Base-by-base conservation (phyloP, 2,329 filamentous ascomycete species). In the Aspergillus floridensis region DNA sequence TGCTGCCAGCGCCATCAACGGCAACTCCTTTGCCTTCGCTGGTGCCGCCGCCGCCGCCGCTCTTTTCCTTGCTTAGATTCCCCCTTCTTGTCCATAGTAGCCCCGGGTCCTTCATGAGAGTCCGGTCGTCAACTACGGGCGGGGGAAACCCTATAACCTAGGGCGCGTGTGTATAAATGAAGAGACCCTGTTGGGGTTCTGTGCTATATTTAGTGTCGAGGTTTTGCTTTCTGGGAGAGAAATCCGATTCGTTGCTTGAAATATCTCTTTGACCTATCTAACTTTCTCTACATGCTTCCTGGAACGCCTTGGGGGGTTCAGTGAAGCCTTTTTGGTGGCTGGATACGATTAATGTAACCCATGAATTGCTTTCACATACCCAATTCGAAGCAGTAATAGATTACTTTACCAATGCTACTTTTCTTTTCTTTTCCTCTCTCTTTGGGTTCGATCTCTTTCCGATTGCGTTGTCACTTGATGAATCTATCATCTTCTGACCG, bases 61-160 rank as follows among this genome's bases (percentile, higher is more conserved):
- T 62, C 62, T 71, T 68, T 67, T 73, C 70, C 53, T 73, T 60
- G 71, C 71, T 63, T 73, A 73, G 64, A 71, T 71, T 65, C 50
- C 58, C 54, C 58, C 47, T 68, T 68, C 62, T 63, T 67, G 68
- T 70, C 61, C 63, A 68, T 69, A 68, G 63, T 68, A 67, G 47
- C 70, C 73, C 57, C 77, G 57, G 58, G 49, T 60, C 51, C 54
- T 58, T 61, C 49, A 32, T 56, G 59, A 57, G 46, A 57, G 46
- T 60, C 57, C 53, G 54, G 41, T 35, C 21, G 47, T 49, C 58
- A 35, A 49, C 50, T 50, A 44, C 50, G 21, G 50, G 55, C 41
- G 49, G 57, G 57, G 53, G 57, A 44, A 44, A 44, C 11, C 14
- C 32, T 12, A 19, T 16, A n/a, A 44, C 48, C 35, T 32, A 21